These are phyloP conservation scores for Plasmodium billcollinsi DNA, from an alignment of 169 alveolate species.

Conservation along the genomic window DNA sequence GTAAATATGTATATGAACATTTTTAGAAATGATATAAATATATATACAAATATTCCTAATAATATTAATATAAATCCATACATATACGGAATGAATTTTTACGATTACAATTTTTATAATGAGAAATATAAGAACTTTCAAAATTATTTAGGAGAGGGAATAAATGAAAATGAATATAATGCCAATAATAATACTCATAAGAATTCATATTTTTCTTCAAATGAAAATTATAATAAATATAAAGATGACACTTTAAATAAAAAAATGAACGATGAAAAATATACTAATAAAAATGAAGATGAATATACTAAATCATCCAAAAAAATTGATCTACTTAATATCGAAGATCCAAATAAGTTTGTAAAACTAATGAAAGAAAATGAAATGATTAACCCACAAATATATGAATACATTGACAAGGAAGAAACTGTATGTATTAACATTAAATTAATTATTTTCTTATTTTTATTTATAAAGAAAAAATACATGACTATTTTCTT, in stretches of 20 bases:
- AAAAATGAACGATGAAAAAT: slow-evolving; percentile 12
- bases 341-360: slow-evolving; percentile 60
- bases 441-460: slow-evolving; percentile 57
- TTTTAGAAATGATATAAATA: slow-evolving; percentile 74
- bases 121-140: slow-evolving; percentile 59
- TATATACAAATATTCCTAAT: slow-evolving; percentile 66
- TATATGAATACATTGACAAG: slow-evolving; percentile 68
- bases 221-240: slow-evolving; percentile 23
- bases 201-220: slow-evolving; percentile 20
- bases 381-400: slow-evolving; percentile 65
- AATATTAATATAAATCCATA: slow-evolving; percentile 65
- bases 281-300: slow-evolving; percentile 15
- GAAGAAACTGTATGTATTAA: slow-evolving; percentile 74
- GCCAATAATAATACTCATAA: slow-evolving; percentile 13
- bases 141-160: slow-evolving; percentile 1
- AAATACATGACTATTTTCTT: slow-evolving; percentile 73
- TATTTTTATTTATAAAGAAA: slow-evolving; percentile 59
- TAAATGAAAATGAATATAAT: slow-evolving; percentile 12
- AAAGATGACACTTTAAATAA: slow-evolving; percentile 7
- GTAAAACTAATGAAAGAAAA: slow-evolving; percentile 60
- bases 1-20: slow-evolving; percentile 65
- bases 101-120: slow-evolving; percentile 73
- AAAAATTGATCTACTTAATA: slow-evolving; percentile 42
- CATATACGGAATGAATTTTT: slow-evolving; percentile 66
- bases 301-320: slow-evolving; percentile 25